Evolutionary conservation across 2,329 filamentous ascomycete species (phyloP).

Genomic region (Pseudogymnoascus pannorum): DNA sequence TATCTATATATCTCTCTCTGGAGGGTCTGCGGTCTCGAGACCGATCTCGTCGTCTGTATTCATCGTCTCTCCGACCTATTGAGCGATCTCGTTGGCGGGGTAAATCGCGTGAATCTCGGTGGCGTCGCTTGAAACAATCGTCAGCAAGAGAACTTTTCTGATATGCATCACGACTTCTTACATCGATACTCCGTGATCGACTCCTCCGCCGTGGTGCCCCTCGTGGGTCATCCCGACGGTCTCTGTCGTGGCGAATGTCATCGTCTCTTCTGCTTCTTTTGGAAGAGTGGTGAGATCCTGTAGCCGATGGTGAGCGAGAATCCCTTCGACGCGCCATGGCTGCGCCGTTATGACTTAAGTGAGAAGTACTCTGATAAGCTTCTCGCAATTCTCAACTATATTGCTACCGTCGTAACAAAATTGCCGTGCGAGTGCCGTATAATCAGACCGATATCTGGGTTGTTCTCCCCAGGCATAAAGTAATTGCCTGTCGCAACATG

Average conservation of each 20-base stretch:
- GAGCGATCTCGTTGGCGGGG: slow-evolving; percentile 65
- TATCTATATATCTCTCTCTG: slow-evolving; percentile 45
- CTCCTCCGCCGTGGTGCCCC: slow-evolving; percentile 45
- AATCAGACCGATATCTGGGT: neutral
- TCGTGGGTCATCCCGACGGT: slow-evolving; percentile 43
- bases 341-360: slow-evolving; percentile 29
- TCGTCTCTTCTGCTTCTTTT: slow-evolving; percentile 45
- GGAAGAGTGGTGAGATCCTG: slow-evolving; percentile 73
- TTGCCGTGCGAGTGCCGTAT: neutral
- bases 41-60: slow-evolving; percentile 54
- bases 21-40: slow-evolving; percentile 59
- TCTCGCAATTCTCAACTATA: slow-evolving; percentile 14
- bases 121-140: slow-evolving; percentile 43
- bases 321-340: slow-evolving; percentile 54
- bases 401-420: neutral
- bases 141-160: slow-evolving; percentile 33
- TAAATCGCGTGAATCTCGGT: slow-evolving; percentile 48
- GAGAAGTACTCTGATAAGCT: slow-evolving; percentile 38
- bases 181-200: slow-evolving; percentile 55
- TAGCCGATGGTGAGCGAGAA: slow-evolving; percentile 84
- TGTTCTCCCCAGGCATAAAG: neutral
- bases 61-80: slow-evolving; percentile 58
- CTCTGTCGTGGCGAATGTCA: slow-evolving; percentile 43
- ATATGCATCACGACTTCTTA: slow-evolving; percentile 35
- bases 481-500: neutral